phyloP scores from a whole-genome alignment of 257 asterid genomes.

The Plectranthus barbatus region DNA sequence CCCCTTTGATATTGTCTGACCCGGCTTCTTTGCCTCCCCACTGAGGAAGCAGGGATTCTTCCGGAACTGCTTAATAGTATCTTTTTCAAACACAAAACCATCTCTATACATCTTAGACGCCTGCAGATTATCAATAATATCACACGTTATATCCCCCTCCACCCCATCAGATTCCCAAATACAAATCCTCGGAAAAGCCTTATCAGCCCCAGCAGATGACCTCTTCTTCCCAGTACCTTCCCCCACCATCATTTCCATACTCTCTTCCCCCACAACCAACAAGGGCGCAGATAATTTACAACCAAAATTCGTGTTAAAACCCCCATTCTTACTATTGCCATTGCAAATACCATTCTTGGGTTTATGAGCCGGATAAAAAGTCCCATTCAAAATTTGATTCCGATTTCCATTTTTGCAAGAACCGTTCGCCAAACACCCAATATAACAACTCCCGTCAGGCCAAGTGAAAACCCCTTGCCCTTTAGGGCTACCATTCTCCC shows the following conservation, averaged over 20 bases:
- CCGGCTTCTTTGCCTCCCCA: constrained; percentile 46
- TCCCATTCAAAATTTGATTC: constrained; percentile 33
- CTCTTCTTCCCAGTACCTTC: constrained; percentile 32
- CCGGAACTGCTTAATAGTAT: constrained; percentile 43
- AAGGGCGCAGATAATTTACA: constrained; percentile 36
- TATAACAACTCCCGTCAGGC: too few species aligned
- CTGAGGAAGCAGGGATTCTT: constrained; percentile 35
- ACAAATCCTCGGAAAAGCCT: constrained; percentile 43
- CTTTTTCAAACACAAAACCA: constrained; percentile 24
- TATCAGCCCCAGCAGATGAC: constrained; percentile 32
- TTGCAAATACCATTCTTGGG: neutral
- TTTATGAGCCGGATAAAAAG: constrained; percentile 38
- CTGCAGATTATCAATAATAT: constrained; percentile 44
- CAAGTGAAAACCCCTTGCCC: constrained; percentile 59
- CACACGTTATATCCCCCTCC: constrained; percentile 55
- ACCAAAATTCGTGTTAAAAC: constrained; percentile 23
- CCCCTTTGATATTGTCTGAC: constrained; percentile 49
- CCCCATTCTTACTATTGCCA: neutral
- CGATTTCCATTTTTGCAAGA: constrained; percentile 2
- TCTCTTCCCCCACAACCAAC: constrained; percentile 40
- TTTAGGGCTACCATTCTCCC: constrained; percentile 53
- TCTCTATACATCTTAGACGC: constrained; percentile 40
- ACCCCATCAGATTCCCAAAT: constrained; percentile 59
- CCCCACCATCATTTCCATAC: constrained; percentile 13
- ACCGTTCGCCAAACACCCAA: constrained; percentile 41